Percentiles rank a stretch among this genome's conserved stretches.
These are phyloP conservation scores for Colletotrichum camelliae DNA, from an alignment of 2,329 filamentous ascomycete genomes.

Conservation along the genomic window DNA sequence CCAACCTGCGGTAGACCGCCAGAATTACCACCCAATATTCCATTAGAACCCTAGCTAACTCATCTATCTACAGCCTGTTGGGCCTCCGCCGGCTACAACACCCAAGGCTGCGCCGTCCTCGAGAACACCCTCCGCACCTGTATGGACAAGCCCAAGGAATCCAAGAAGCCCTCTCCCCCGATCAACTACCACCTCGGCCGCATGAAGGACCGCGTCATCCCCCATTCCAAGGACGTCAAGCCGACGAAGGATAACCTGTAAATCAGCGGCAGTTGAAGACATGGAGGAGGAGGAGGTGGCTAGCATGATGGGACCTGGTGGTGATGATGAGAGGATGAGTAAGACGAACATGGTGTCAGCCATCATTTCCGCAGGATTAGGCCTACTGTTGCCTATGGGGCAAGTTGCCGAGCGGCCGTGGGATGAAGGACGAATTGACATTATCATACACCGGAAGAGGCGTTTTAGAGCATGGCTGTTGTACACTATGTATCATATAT, in stretches of 20 bases:
- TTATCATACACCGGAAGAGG: not conserved
- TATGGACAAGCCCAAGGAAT: constrained; percentile 78
- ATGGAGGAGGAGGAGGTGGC: not conserved
- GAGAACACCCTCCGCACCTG: constrained; percentile 67
- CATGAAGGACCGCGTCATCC: constrained; percentile 58
- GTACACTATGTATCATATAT: constrained; percentile 18
- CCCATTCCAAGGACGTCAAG: constrained; percentile 6
- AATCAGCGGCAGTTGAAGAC: not conserved
- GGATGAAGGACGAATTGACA: not conserved
- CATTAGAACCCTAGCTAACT: not conserved
- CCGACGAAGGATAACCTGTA: constrained; percentile 3
- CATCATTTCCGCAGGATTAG: not conserved
- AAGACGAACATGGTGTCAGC: not conserved
- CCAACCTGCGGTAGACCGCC: not conserved
- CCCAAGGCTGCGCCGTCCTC: constrained; percentile 61
- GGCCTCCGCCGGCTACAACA: constrained; percentile 78
- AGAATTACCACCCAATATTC: not conserved
- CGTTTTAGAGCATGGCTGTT: constrained; percentile 12
- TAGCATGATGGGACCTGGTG: not conserved
- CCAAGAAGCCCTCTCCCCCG: constrained; percentile 64
- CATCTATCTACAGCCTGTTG: constrained; percentile 68
- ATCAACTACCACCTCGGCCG: constrained; percentile 93
- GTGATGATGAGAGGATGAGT: not conserved
- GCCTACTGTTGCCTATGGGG: not conserved
- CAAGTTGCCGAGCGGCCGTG: not conserved